These are phyloP conservation scores for Ogataea populi-albae DNA, from an alignment of 805 yeast species.

Conservation along the genomic window DNA sequence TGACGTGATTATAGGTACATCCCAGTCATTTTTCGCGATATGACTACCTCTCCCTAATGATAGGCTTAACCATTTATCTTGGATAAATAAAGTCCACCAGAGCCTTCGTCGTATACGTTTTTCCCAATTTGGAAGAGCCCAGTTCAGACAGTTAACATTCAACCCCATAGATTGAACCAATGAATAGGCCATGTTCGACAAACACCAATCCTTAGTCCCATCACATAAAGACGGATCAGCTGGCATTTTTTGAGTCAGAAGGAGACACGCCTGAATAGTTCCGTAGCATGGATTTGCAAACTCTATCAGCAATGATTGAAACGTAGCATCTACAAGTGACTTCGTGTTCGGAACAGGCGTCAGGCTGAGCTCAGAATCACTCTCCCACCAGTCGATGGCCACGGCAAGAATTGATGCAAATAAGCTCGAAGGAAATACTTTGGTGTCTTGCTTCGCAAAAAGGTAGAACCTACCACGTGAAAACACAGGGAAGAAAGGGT, in stretches of 20 bases:
- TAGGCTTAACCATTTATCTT: constrained; percentile 18
- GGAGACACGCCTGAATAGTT: constrained; percentile 16
- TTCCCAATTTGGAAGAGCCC: constrained; percentile 16
- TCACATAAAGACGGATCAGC: neutral
- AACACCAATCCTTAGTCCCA: constrained; percentile 11
- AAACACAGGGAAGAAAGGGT: constrained; percentile 18
- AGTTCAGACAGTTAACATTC: constrained; percentile 11
- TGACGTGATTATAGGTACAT: constrained; percentile 11
- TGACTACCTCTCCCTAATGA: constrained; percentile 15
- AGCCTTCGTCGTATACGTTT: constrained; percentile 15
- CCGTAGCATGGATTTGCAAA: constrained; percentile 17
- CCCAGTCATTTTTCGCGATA: constrained; percentile 14
- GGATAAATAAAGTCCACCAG: constrained; percentile 20
- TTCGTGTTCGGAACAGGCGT: constrained; percentile 9
- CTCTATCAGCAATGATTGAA: constrained; percentile 4
- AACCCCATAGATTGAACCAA: constrained; percentile 16
- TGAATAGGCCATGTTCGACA: constrained; percentile 11
- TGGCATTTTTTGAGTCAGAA: constrained; percentile 10
- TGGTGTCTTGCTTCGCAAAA: constrained; percentile 14
- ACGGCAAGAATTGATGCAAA: constrained; percentile 14
- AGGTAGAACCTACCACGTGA: constrained; percentile 16
- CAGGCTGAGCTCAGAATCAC: constrained; percentile 11
- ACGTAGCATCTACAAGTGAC: constrained; percentile 6
- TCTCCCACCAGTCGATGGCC: constrained; percentile 17
- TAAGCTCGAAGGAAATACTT: constrained; percentile 12